These are phyloP conservation scores for Vararia minispora DNA, from an alignment of 768 basidiomycete species.

Conservation along the genomic window DNA sequence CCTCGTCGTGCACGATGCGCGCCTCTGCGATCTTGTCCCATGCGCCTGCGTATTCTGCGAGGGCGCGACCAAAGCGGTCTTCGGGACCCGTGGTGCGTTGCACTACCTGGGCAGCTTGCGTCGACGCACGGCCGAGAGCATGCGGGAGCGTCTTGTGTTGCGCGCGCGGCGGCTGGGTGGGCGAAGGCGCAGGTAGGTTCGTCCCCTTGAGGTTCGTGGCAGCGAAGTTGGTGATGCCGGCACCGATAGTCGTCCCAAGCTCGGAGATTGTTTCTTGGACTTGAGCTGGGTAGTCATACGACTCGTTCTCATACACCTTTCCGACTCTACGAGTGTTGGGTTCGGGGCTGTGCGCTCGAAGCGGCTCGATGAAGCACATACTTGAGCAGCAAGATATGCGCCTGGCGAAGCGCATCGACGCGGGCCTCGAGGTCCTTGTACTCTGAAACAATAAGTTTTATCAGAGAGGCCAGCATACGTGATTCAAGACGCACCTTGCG, in stretches of 20 bases:
- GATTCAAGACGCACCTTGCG: conserved; percentile 46
- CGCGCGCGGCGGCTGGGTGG: conserved; percentile 39
- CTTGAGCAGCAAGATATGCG: conserved; percentile 74
- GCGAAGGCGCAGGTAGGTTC: conserved; percentile 66
- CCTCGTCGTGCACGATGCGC: conserved; percentile 67
- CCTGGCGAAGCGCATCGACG: conserved; percentile 81
- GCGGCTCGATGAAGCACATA: conserved; percentile 26
- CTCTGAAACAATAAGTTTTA: conserved; percentile 35
- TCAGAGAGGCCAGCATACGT: conserved; percentile 1
- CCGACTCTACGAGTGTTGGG: conserved; percentile 73
- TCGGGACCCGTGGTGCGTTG: conserved; percentile 31
- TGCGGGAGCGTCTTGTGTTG: conserved; percentile 97
- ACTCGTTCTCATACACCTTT: conserved; percentile 79
- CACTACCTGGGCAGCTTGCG: conserved; percentile 40
- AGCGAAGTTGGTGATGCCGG: conserved; percentile 74
- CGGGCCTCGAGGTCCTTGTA: conserved; percentile 94
- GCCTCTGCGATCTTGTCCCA: conserved; percentile 80
- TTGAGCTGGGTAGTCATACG: conserved; percentile 85
- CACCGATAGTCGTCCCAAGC: conserved; percentile 56
- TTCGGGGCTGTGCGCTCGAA: not conserved
- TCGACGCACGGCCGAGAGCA: conserved; percentile 77
- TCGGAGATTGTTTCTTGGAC: conserved; percentile 76
- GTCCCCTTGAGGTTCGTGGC: conserved; percentile 85
- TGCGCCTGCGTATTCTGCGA: conserved; percentile 68
- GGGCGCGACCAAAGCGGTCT: conserved; percentile 66